These are phyloP conservation scores for Termitomyces sp. DNA, from an alignment of 768 basidiomycete genomes.

Conservation along the genomic window DNA sequence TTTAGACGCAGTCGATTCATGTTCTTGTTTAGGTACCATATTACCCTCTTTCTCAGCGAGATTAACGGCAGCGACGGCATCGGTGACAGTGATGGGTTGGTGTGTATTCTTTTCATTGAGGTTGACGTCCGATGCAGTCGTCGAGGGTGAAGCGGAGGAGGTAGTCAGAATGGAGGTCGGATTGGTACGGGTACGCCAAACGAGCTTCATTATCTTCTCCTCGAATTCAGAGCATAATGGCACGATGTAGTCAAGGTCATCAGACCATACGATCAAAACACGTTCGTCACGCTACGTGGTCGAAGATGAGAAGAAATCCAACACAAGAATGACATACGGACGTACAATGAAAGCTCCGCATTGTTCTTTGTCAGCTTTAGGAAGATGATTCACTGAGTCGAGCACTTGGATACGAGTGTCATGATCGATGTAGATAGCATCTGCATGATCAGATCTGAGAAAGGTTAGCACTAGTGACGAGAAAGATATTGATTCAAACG, in stretches of 20 bases:
- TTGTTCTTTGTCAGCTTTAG: constrained; percentile 85
- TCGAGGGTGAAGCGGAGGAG: constrained; percentile 38
- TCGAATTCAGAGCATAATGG: constrained; percentile 71
- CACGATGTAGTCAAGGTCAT: constrained; percentile 76
- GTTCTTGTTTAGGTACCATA: constrained; percentile 12
- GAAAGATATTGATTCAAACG: constrained; percentile 14
- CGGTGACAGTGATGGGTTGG: constrained; percentile 20
- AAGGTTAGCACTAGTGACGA: neutral
- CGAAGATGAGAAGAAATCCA: constrained; percentile 6
- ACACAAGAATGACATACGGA: constrained; percentile 9
- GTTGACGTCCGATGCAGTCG: constrained; percentile 47
- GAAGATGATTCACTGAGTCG: constrained; percentile 60
- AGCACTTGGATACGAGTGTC: constrained; percentile 88
- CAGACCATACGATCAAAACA: constrained; percentile 81
- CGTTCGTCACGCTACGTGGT: constrained; percentile 67
- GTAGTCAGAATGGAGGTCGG: constrained; percentile 34
- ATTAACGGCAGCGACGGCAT: constrained; percentile 26
- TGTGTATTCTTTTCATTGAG: constrained; percentile 43
- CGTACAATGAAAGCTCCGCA: constrained; percentile 82
- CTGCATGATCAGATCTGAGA: constrained; percentile 50
- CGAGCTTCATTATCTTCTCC: constrained; percentile 54
- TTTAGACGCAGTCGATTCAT: constrained; percentile 23
- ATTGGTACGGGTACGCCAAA: constrained; percentile 42
- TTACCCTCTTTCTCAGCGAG: constrained; percentile 25
- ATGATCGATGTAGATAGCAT: constrained; percentile 63